A percentile compares a stretch with the other conserved stretches of the same genome.
These are phyloP conservation scores for Pestalotiopsis sp. DNA, from an alignment of 2,329 filamentous ascomycete species.

Conservation along the genomic window DNA sequence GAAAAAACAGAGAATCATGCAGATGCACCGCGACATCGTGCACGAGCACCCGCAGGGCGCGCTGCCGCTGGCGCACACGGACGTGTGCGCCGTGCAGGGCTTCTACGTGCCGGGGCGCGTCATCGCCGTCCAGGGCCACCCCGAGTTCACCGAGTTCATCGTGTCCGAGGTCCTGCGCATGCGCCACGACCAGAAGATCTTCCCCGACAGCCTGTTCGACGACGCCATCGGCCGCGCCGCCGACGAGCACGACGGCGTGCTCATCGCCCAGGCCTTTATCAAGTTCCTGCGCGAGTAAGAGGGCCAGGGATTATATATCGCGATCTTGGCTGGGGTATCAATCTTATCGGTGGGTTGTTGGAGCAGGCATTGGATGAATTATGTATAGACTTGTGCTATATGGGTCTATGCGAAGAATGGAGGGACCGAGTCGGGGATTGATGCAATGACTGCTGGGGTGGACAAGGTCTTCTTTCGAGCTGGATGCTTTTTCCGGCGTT, in stretches of 20 bases:
- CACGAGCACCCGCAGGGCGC: conserved; percentile 64
- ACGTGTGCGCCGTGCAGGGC: conserved; percentile 74
- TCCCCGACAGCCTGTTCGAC: conserved; percentile 69
- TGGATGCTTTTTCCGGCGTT: not conserved
- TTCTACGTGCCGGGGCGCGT: conserved; percentile 71
- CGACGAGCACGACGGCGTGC: conserved; percentile 77
- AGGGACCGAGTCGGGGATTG: not conserved
- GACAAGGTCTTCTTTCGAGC: not conserved
- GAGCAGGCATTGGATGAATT: not conserved
- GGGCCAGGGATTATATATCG: conserved; percentile 11
- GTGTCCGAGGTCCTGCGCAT: conserved; percentile 68
- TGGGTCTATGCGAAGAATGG: not conserved
- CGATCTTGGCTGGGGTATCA: not conserved
- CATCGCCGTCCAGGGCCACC: conserved; percentile 84
- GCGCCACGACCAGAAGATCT: conserved; percentile 68
- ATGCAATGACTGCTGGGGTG: not conserved
- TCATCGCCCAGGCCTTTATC: conserved; percentile 74
- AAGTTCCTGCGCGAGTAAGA: conserved; percentile 69
- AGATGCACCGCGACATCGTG: conserved; percentile 86
- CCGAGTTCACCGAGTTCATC: conserved; percentile 78
- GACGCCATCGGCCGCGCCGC: conserved; percentile 69
- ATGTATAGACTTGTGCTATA: not conserved
- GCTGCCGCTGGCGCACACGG: conserved; percentile 65
- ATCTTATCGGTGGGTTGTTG: not conserved
- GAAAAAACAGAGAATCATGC: conserved; percentile 78